A percentile compares a stretch with the other conserved stretches of the same genome.
Evolutionary conservation across 1,139 yeast genomes (phyloP).

Genomic region (Yamadazyma mexicana): DNA sequence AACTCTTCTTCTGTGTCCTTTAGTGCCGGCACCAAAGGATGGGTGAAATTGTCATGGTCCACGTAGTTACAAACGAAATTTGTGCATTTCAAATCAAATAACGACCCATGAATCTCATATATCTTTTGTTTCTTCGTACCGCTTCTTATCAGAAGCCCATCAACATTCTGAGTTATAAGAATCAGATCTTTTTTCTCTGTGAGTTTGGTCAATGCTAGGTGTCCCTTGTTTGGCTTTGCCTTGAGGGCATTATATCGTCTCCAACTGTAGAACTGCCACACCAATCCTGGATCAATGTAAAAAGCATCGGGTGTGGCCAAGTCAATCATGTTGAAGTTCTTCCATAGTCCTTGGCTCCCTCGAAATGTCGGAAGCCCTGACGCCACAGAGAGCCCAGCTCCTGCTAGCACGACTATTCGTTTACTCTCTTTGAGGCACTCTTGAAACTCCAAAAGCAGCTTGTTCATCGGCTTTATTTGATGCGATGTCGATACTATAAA

Average conservation of each 20-base stretch:
- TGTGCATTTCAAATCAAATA: slow-evolving; percentile 74
- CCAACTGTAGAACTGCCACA: slow-evolving; percentile 85
- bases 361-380: slow-evolving; percentile 78
- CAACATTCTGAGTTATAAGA: slow-evolving; percentile 81
- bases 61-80: slow-evolving; percentile 67
- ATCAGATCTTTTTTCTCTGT: slow-evolving; percentile 36
- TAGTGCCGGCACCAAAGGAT: slow-evolving; percentile 66
- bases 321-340: slow-evolving; percentile 74
- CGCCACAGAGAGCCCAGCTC: slow-evolving; percentile 80
- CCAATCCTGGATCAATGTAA: slow-evolving; percentile 76
- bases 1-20: slow-evolving; percentile 37
- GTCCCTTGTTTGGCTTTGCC: slow-evolving; percentile 76
- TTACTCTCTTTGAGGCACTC: slow-evolving; percentile 50
- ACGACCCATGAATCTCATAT: slow-evolving; percentile 75
- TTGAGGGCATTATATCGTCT: slow-evolving; percentile 62
- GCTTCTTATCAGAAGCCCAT: slow-evolving; percentile 69
- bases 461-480: slow-evolving; percentile 7
- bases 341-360: slow-evolving; percentile 77
- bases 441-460: slow-evolving; percentile 51
- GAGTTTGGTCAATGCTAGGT: slow-evolving; percentile 62
- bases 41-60: slow-evolving; percentile 50
- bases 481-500: too few species aligned
- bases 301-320: slow-evolving; percentile 92
- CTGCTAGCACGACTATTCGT: slow-evolving; percentile 72
- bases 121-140: slow-evolving; percentile 53